Evolutionary conservation across 2,329 filamentous ascomycete genomes (phyloP).

Genomic region (Corynespora cassiicola): DNA sequence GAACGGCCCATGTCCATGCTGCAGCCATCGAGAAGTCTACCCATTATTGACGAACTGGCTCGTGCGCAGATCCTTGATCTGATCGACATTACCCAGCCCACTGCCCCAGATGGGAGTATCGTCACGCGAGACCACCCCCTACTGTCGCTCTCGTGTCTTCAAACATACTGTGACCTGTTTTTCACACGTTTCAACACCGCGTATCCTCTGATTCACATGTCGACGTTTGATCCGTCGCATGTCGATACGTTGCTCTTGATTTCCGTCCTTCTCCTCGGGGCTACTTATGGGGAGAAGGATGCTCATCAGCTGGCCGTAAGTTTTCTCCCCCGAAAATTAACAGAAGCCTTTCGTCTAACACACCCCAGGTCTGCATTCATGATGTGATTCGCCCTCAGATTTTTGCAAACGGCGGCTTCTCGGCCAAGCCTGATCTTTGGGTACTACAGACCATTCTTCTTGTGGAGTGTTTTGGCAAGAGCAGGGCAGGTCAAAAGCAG

Average conservation of each 20-base stretch:
- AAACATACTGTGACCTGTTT: constrained; percentile 65
- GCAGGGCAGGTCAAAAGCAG: constrained; percentile 66
- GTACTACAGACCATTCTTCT: constrained; percentile 67
- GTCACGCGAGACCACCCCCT: constrained; percentile 59
- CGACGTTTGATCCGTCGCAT: constrained; percentile 61
- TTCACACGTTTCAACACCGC: constrained; percentile 67
- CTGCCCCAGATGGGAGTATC: constrained; percentile 54
- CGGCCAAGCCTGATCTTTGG: constrained; percentile 66
- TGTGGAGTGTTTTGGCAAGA: constrained; percentile 71
- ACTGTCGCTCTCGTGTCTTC: constrained; percentile 58
- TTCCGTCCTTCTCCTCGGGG: constrained; percentile 65
- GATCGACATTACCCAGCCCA: constrained; percentile 57
- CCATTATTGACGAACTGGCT: constrained; percentile 50
- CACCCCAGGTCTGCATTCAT: constrained; percentile 60
- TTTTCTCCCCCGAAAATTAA: constrained; percentile 1
- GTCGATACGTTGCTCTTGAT: constrained; percentile 61
- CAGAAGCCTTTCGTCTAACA: constrained; percentile 8
- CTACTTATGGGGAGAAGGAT: constrained; percentile 66
- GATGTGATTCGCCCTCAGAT: constrained; percentile 66
- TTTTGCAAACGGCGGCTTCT: constrained; percentile 65
- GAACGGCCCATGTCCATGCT: constrained; percentile 43
- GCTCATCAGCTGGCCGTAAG: constrained; percentile 63
- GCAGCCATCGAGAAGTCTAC: constrained; percentile 35
- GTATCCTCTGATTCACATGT: constrained; percentile 65
- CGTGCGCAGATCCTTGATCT: constrained; percentile 56